These are phyloP conservation scores for Ambrosiella beaveri DNA, from an alignment of 2,329 filamentous ascomycete genomes.

Conservation along the genomic window DNA sequence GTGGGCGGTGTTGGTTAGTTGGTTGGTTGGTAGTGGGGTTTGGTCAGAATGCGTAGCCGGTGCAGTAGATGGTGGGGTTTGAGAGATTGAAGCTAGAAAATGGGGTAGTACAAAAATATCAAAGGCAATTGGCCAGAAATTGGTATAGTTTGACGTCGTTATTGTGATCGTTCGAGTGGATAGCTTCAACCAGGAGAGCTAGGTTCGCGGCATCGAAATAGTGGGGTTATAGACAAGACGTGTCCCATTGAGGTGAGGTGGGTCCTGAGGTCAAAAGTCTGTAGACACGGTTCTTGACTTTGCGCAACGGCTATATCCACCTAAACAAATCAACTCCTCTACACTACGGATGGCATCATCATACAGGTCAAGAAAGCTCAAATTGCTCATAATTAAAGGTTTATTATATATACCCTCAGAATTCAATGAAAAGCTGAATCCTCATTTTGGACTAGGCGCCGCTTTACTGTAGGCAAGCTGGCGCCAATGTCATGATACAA, in stretches of 20 bases:
- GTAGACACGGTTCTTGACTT: not conserved
- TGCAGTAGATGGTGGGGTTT: not conserved
- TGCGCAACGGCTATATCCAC: not conserved
- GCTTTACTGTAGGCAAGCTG: not conserved
- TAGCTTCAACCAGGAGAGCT: not conserved
- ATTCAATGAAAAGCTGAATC: too few relatives aligned
- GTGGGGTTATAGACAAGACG: constrained; percentile 10
- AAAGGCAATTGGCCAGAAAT: not conserved
- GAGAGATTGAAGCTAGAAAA: not conserved
- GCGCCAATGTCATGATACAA: not conserved
- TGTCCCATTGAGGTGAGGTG: not conserved
- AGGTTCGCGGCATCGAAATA: constrained; percentile 1
- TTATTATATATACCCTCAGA: too few relatives aligned
- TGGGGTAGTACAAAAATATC: not conserved
- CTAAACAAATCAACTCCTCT: not conserved
- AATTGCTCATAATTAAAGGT: too few relatives aligned
- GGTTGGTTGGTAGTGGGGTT: not conserved
- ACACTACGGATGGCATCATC: not conserved
- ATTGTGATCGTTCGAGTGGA: not conserved
- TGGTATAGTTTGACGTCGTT: not conserved
- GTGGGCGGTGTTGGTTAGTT: constrained; percentile 17
- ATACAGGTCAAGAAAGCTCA: too few relatives aligned
- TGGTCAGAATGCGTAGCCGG: constrained; percentile 12
- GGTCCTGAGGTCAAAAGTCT: constrained; percentile 1
- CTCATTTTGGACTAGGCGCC: not conserved